Conservation (phyloP, 1,139 yeast species). For the Lodderomyces jiufengensis region DNA sequence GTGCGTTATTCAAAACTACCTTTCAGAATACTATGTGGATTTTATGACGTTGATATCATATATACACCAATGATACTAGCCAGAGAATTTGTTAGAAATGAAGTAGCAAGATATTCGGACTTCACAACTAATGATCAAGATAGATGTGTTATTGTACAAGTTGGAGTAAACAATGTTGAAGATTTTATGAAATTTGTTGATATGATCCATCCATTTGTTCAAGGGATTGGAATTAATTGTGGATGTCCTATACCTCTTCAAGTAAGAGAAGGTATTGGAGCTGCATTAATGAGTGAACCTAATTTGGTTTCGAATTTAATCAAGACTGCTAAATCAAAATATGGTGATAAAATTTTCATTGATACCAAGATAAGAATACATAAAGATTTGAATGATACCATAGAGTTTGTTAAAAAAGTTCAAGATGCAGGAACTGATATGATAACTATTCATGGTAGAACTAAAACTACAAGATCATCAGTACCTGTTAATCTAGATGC, state of each 20-base stretch:
- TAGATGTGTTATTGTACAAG: constrained; percentile 77
- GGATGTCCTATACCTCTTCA: constrained; percentile 98
- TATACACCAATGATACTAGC: constrained; percentile 97
- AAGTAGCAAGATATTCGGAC: constrained; percentile 75
- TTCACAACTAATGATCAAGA: constrained; percentile 75
- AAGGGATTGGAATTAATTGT: constrained; percentile 92
- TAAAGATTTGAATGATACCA: constrained; percentile 66
- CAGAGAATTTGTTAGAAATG: constrained; percentile 86
- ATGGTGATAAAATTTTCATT: constrained; percentile 65
- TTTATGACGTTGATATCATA: constrained; percentile 74
- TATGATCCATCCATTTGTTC: constrained; percentile 86
- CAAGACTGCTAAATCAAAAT: constrained; percentile 68
- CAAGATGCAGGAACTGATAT: constrained; percentile 90
- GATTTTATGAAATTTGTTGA: constrained; percentile 81
- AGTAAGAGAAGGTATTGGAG: constrained; percentile 94
- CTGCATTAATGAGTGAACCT: constrained; percentile 85
- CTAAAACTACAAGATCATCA: constrained; percentile 79
- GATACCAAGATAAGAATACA: constrained; percentile 94
- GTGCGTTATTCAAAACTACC: constrained; percentile 94
- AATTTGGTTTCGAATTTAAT: constrained; percentile 84
- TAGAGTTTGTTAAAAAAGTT: constrained; percentile 65
- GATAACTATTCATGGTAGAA: constrained; percentile 91
- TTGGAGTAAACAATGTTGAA: constrained; percentile 85
- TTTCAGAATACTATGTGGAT: constrained; percentile 75
- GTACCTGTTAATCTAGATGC: constrained; percentile 83